Evolutionary conservation across 2,329 filamentous ascomycete genomes (phyloP), one percentile per base, ranked within the genome.

Genomic region (Xylariaceae sp.): DNA sequence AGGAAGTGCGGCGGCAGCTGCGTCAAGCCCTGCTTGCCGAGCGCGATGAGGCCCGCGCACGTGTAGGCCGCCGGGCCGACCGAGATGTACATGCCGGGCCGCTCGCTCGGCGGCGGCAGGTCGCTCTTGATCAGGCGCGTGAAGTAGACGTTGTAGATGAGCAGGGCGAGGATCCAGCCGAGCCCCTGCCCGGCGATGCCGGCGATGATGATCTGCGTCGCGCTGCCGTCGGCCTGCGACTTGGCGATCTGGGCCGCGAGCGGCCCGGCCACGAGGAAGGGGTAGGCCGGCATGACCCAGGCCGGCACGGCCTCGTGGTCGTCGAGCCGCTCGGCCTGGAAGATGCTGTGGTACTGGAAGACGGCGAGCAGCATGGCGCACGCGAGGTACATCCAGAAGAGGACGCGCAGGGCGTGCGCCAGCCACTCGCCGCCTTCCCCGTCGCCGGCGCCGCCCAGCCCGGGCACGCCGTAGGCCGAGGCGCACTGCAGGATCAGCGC

Each of bases 401-500:
- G 42, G 1, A 68, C 56, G 6, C 58, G 43, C 57, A 74, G 63
- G 0, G 61, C 60, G 13, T 52, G 49, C 8, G 62, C 45, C 5
- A 73, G 55, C 70, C 70, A 83, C 2, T 52, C 45, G 0, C 66
- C 75, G 5, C 61, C 58, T 19, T 65, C 57, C 8, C 21, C 21
- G 21, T 23, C 21, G 8, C 12, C 8, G 21, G 21, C 21, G 21
- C 21, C 21, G 15, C 27, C 27, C 6, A 29, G 27, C 14, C 27
- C 27, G 19, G 58, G 53, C 1, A 63, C 56, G 0, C 77, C 79
- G 51, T 80, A 83, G 40, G 79, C 70, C 6, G 73, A 72, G 25
- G 80, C 66, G 45, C 80, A 80, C 46, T 79, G 74, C 43, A 81
- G 64, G 13, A 80, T 60, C 27, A 79, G 80, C 2, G 77, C 77